A percentile compares a stretch with the other conserved stretches of the same genome.
Evolutionary conservation across 352 stramenopile genomes (phyloP).

Genomic region (Achlya hypogyna): DNA sequence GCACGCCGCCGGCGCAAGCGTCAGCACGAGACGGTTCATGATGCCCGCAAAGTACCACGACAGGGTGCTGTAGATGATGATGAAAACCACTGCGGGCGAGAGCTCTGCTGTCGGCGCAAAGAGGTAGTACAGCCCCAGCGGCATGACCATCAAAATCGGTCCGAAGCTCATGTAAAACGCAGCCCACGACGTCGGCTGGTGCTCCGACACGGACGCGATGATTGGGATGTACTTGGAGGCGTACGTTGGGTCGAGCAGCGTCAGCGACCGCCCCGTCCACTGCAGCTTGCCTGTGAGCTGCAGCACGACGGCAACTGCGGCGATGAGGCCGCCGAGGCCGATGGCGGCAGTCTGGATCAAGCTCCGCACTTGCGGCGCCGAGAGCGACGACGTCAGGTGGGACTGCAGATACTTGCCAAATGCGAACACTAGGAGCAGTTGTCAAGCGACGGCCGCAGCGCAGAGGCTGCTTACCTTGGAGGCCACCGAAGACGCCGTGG

Average conservation of each 20-base stretch:
- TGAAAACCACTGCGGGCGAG: conserved; percentile 70
- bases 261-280: conserved; percentile 88
- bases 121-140: conserved; percentile 83
- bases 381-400: conserved; percentile 25
- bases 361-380: conserved; percentile 34
- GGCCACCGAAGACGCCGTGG: conserved; percentile 90
- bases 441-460: conserved; percentile 15
- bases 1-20: conserved; percentile 82
- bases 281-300: conserved; percentile 71
- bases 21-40: conserved; percentile 90
- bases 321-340: conserved; percentile 30
- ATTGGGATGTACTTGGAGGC: conserved; percentile 94
- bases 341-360: conserved; percentile 37
- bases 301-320: conserved; percentile 31
- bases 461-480: conserved; percentile 42
- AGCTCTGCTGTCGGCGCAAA: conserved; percentile 46
- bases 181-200: conserved; percentile 89
- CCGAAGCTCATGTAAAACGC: conserved; percentile 90
- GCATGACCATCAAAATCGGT: conserved; percentile 77
- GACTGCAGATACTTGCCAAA: conserved; percentile 44
- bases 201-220: conserved; percentile 90
- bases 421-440: conserved; percentile 39
- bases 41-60: conserved; percentile 90
- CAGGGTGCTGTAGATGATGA: conserved; percentile 88
- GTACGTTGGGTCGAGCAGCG: conserved; percentile 88